Evolutionary conservation across 352 stramenopile genomes (phyloP).

Genomic region (Phytophthora cajani): DNA sequence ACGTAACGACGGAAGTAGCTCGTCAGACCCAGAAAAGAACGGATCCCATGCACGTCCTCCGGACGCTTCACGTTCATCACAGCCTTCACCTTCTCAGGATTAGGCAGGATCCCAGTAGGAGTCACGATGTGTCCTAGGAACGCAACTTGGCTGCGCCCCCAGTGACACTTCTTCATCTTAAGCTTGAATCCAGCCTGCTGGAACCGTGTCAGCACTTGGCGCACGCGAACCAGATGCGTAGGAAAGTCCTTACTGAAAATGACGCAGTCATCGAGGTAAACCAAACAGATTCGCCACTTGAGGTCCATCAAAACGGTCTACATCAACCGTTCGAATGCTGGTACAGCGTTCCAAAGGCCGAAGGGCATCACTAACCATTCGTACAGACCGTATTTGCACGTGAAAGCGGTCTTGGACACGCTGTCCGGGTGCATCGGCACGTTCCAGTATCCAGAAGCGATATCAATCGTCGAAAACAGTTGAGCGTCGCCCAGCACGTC

Average conservation of each 20-base stretch:
- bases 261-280: constrained; percentile 1
- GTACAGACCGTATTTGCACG: neutral
- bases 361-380: constrained; percentile 14
- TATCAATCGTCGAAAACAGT: constrained; percentile 15
- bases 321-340: constrained; percentile 9
- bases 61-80: too few relatives aligned
- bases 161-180: constrained; percentile 15
- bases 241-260: constrained; percentile 15
- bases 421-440: too few relatives aligned
- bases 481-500: constrained; percentile 6
- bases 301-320: constrained; percentile 4
- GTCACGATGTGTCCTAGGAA: constrained; percentile 10
- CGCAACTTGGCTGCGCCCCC: constrained; percentile 7
- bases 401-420: neutral
- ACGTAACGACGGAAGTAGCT: constrained; percentile 11
- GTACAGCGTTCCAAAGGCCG: constrained; percentile 1
- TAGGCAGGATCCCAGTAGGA: constrained; percentile 1
- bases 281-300: constrained; percentile 12
- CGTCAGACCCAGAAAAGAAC: neutral
- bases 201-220: constrained; percentile 7
- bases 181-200: neutral
- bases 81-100: neutral
- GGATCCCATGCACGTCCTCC: neutral
- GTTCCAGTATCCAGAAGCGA: constrained; percentile 2
- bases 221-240: neutral